Percentiles rank a stretch among this genome's conserved stretches.
Evolutionary conservation across 495 filamentous ascomycete species (phyloP).

Genomic region (Sphaerosporella brunnea): DNA sequence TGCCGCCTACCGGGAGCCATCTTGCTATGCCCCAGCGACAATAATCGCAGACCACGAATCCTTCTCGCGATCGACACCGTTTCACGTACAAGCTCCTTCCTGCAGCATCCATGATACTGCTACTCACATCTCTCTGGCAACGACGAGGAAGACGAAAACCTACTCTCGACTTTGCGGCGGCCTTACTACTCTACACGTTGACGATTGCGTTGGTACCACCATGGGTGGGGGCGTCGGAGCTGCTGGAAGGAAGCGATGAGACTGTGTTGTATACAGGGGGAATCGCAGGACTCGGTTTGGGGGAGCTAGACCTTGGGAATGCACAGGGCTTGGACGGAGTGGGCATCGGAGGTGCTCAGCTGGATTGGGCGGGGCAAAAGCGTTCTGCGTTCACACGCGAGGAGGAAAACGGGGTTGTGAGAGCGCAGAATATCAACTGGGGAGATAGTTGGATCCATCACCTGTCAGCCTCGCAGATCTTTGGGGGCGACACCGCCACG

Average conservation of each 20-base stretch:
- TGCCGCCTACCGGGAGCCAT: no score
- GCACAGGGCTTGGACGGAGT: not conserved
- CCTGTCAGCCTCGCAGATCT: slow-evolving; percentile 13
- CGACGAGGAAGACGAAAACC: slow-evolving; percentile 1
- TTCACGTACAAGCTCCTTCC: no score
- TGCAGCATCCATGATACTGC: not conserved
- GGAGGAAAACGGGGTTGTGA: slow-evolving; percentile 11
- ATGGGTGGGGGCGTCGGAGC: not conserved
- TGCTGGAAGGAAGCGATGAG: not conserved
- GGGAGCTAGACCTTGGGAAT: not conserved
- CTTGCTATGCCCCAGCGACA: no score
- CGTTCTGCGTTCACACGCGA: slow-evolving; percentile 3
- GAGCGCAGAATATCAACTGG: slow-evolving; percentile 17
- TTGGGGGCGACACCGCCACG: not conserved
- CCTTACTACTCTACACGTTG: slow-evolving; percentile 1
- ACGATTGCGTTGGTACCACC: not conserved
- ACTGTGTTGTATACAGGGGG: not conserved
- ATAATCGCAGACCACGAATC: no score
- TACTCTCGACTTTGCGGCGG: not conserved
- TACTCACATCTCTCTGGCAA: not conserved
- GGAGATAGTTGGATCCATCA: slow-evolving; percentile 19
- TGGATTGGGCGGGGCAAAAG: not conserved
- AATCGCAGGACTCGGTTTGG: not conserved
- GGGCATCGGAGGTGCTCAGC: not conserved
- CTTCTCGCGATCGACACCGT: no score